Percentiles rank a stretch among this genome's conserved stretches.
phyloP scores from a whole-genome alignment of 345 rosid species.

The Lumnitzera racemosa region DNA sequence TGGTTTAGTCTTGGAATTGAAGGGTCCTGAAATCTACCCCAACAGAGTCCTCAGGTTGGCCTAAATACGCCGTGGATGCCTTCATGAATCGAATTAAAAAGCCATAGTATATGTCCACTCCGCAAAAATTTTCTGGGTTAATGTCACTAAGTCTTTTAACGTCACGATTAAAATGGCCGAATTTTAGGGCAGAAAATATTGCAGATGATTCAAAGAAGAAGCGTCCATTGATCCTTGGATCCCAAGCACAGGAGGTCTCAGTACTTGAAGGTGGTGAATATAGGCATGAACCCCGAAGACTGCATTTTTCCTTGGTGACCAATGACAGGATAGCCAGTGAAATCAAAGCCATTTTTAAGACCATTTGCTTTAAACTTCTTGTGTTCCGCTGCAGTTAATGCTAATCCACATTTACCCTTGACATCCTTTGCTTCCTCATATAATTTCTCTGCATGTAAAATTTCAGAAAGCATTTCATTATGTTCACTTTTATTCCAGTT shows the following conservation, averaged over 20 bases:
- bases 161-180: slow-evolving; percentile 46
- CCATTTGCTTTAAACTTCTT: slow-evolving; percentile 68
- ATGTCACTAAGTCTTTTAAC: slow-evolving; percentile 57
- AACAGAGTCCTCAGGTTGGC: slow-evolving; percentile 70
- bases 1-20: slow-evolving; percentile 61
- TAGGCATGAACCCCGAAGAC: slow-evolving; percentile 78
- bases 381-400: slow-evolving; percentile 33
- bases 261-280: slow-evolving; percentile 43
- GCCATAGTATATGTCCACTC: slow-evolving; percentile 67
- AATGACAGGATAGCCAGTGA: slow-evolving; percentile 73
- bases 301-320: slow-evolving; percentile 81
- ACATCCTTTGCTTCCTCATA: slow-evolving; percentile 38
- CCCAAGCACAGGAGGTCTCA: slow-evolving; percentile 63
- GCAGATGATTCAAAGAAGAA: slow-evolving; percentile 73
- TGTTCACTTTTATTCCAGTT: too few species aligned
- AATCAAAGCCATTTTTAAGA: slow-evolving; percentile 47
- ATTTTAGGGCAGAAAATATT: slow-evolving; percentile 39
- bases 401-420: slow-evolving; percentile 51
- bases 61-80: slow-evolving; percentile 64
- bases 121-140: slow-evolving; percentile 53
- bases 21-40: slow-evolving; percentile 69
- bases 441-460: slow-evolving; percentile 42
- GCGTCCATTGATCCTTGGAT: slow-evolving; percentile 67
- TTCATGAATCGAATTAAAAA: slow-evolving; percentile 66
- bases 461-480: too few species aligned